phyloP scores from a whole-genome alignment of 805 yeast genomes.

The Teunomyces stri region DNA sequence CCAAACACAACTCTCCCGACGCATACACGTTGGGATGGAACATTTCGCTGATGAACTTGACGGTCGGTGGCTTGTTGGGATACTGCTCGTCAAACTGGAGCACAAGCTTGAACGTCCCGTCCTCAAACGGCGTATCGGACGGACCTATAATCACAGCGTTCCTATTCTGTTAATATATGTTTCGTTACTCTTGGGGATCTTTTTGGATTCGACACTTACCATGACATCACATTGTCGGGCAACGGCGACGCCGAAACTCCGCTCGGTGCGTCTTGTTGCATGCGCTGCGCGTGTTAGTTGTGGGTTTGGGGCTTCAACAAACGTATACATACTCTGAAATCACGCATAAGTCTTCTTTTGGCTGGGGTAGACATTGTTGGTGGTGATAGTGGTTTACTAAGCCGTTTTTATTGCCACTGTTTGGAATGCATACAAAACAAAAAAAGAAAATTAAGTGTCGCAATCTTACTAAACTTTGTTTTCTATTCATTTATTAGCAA shows the following conservation, averaged over 20 bases:
- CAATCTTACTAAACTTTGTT: no score
- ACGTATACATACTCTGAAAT: slow-evolving; percentile 68
- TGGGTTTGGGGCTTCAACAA: neutral
- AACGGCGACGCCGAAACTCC: slow-evolving; percentile 97
- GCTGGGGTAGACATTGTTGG: slow-evolving; percentile 90
- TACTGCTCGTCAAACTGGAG: slow-evolving; percentile 94
- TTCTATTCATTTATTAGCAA: no score
- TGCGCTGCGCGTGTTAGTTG: slow-evolving; percentile 48
- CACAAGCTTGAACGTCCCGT: slow-evolving; percentile 87
- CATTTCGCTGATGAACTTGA: slow-evolving; percentile 89
- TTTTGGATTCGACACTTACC: slow-evolving; percentile 31
- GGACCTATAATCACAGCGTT: slow-evolving; percentile 98
- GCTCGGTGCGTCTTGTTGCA: slow-evolving; percentile 97
- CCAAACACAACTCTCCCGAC: slow-evolving; percentile 91
- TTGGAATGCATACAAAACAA: neutral
- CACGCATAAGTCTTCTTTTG: slow-evolving; percentile 98
- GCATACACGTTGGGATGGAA: slow-evolving; percentile 98
- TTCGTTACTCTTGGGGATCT: neutral
- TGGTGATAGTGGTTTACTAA: neutral
- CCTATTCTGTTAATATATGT: slow-evolving; percentile 24
- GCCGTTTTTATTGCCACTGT: slow-evolving; percentile 6
- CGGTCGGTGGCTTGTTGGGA: slow-evolving; percentile 95
- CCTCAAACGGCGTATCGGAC: slow-evolving; percentile 95
- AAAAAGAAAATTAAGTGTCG: no score
- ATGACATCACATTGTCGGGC: slow-evolving; percentile 94